These are phyloP conservation scores for Fusarium sp. DNA, from an alignment of 2,329 filamentous ascomycete species.

Conservation along the genomic window DNA sequence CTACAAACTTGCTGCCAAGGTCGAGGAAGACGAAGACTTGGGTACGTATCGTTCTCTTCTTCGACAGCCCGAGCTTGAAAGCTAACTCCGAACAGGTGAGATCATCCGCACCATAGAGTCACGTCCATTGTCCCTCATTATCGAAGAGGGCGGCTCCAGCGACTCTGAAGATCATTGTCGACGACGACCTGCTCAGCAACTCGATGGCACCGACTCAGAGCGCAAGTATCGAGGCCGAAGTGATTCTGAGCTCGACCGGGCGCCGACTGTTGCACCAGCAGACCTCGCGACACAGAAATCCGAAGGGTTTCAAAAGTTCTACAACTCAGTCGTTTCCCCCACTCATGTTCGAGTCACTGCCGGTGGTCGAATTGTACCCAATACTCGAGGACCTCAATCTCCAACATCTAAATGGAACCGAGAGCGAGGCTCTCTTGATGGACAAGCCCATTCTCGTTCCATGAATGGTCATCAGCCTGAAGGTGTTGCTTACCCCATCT, in stretches of 20 bases:
- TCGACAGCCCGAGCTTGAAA: neutral
- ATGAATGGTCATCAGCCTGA: conserved; percentile 39
- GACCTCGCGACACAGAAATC: conserved; percentile 66
- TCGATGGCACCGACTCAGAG: conserved; percentile 56
- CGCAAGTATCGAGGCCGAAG: conserved; percentile 60
- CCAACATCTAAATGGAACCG: conserved; percentile 63
- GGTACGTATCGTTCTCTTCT: conserved; percentile 47
- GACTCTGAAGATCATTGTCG: conserved; percentile 14
- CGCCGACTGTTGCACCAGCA: conserved; percentile 65
- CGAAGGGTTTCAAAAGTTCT: conserved; percentile 75
- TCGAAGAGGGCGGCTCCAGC: conserved; percentile 43
- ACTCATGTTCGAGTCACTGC: conserved; percentile 75
- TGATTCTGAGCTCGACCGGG: conserved; percentile 56
- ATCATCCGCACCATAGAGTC: conserved; percentile 47
- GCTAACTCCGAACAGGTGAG: conserved; percentile 42
- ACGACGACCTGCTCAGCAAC: conserved; percentile 44
- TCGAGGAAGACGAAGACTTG: conserved; percentile 55
- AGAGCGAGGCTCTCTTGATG: conserved; percentile 50
- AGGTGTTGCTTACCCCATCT: conserved; percentile 38
- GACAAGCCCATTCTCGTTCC: conserved; percentile 24
- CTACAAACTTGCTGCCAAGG: conserved; percentile 46
- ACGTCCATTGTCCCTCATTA: conserved; percentile 46
- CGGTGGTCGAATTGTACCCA: conserved; percentile 74
- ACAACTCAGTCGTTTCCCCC: conserved; percentile 74
- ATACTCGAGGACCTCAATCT: conserved; percentile 65